A percentile compares a stretch with the other conserved stretches of the same genome.
phyloP scores from a whole-genome alignment of 495 filamentous ascomycete species.

The Neurospora sp. region DNA sequence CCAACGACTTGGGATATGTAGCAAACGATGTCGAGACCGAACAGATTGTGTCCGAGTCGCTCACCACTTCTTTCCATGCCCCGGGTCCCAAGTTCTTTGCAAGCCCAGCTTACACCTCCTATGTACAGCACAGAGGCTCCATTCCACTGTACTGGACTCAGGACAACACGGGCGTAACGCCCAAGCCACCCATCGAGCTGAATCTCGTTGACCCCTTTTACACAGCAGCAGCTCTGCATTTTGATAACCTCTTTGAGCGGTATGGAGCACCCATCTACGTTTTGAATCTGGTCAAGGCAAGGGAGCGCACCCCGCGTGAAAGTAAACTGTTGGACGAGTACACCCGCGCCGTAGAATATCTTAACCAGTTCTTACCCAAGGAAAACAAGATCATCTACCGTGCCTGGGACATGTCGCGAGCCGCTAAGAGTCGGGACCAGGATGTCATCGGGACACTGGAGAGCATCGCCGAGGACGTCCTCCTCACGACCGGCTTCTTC shows the following conservation, averaged over 20 bases:
- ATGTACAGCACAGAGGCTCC: constrained; percentile 92
- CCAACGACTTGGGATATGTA: constrained; percentile 93
- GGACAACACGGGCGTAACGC: constrained; percentile 88
- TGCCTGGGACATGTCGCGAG: constrained; percentile 96
- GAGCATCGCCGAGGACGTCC: constrained; percentile 73
- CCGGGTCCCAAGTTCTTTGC: constrained; percentile 77
- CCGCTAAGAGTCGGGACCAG: constrained; percentile 86
- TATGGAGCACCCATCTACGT: constrained; percentile 89
- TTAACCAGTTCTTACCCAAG: constrained; percentile 85
- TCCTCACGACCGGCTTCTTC: constrained; percentile 84
- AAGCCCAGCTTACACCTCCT: constrained; percentile 88
- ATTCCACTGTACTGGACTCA: constrained; percentile 98
- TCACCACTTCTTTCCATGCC: constrained; percentile 91
- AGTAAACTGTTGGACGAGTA: constrained; percentile 85
- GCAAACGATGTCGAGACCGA: constrained; percentile 99
- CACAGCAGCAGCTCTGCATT: constrained; percentile 89
- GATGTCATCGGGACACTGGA: constrained; percentile 92
- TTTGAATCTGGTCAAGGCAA: constrained; percentile 85
- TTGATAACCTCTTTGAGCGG: constrained; percentile 88
- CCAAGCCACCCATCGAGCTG: constrained; percentile 90
- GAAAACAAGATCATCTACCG: constrained; percentile 83
- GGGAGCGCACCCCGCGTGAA: constrained; percentile 85
- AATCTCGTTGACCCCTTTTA: constrained; percentile 95
- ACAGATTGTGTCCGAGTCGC: constrained; percentile 89
- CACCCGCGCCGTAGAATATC: constrained; percentile 76